phyloP scores from a whole-genome alignment of 2,329 filamentous ascomycete genomes.

The Rutstroemia sp. region DNA sequence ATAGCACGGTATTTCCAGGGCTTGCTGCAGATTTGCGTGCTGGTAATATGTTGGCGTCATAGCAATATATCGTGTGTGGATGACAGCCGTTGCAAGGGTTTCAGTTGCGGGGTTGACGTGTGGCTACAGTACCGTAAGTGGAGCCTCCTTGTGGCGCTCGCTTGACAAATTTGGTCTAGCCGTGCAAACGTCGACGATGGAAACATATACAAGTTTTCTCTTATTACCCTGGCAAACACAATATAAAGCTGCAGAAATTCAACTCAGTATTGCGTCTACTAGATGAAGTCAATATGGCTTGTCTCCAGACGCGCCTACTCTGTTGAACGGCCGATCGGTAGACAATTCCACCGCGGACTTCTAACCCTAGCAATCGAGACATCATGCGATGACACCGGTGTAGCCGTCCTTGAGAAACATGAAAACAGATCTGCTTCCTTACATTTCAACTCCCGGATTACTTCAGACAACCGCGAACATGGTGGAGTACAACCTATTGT shows the following conservation, averaged over 20 bases:
- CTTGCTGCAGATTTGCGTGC: too few species aligned
- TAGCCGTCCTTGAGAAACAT: conserved; percentile 65
- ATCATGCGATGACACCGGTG: conserved; percentile 89
- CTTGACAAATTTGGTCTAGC: background rate
- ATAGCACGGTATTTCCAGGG: too few species aligned
- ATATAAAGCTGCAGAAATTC: too few species aligned
- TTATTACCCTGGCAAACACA: background rate
- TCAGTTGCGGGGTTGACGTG: too few species aligned
- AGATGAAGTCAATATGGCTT: conserved; percentile 25
- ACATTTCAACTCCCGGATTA: conserved; percentile 74
- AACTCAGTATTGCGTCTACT: conserved; percentile 13
- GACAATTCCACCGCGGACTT: conserved; percentile 31
- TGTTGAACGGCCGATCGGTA: background rate
- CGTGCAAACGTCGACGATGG: background rate
- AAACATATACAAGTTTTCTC: background rate
- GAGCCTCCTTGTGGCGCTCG: too few species aligned
- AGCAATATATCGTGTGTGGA: too few species aligned
- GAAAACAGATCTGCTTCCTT: conserved; percentile 42
- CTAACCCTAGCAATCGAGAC: conserved; percentile 70
- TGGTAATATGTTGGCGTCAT: too few species aligned
- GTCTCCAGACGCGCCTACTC: conserved; percentile 18
- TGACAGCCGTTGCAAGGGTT: too few species aligned
- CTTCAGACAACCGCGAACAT: conserved; percentile 68
- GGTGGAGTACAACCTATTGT: conserved; percentile 73
- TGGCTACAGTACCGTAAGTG: too few species aligned